phyloP scores from a whole-genome alignment of 805 yeast species.

The Maudiozyma pseudohumilis region DNA sequence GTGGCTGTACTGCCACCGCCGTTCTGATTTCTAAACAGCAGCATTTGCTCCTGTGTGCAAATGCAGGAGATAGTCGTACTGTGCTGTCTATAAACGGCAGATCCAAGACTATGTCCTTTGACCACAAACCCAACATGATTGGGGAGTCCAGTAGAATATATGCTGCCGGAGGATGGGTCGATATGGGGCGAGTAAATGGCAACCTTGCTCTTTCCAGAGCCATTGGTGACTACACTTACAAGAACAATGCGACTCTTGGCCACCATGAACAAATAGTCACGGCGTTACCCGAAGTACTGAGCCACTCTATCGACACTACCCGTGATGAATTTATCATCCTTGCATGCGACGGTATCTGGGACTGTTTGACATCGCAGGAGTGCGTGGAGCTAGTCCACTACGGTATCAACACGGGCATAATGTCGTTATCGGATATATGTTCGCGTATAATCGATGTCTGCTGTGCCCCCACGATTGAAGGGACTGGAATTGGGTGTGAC shows the following conservation, averaged over 20 bases:
- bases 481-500: conserved; percentile 95
- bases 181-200: conserved; percentile 92
- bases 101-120: conserved; percentile 75
- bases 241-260: conserved; percentile 63
- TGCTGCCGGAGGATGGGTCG: conserved; percentile 98
- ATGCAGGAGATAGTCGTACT: conserved; percentile 95
- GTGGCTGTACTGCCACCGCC: conserved; percentile 95
- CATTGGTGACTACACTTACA: conserved; percentile 68
- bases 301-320: conserved; percentile 51
- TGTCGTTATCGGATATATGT: conserved; percentile 59
- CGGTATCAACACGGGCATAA: conserved; percentile 62
- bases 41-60: conserved; percentile 58
- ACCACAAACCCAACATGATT: conserved; percentile 89
- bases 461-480: conserved; percentile 86
- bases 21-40: conserved; percentile 51
- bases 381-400: conserved; percentile 89
- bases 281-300: conserved; percentile 82
- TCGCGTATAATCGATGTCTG: conserved; percentile 90
- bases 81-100: conserved; percentile 72
- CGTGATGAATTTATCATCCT: conserved; percentile 82
- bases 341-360: conserved; percentile 99
- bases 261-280: conserved; percentile 97
- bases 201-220: conserved; percentile 91
- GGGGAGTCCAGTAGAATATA: conserved; percentile 85
- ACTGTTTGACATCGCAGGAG: conserved; percentile 86